These are phyloP conservation scores for Perilla frutescens DNA, from an alignment of 257 asterid genomes.

Conservation along the genomic window DNA sequence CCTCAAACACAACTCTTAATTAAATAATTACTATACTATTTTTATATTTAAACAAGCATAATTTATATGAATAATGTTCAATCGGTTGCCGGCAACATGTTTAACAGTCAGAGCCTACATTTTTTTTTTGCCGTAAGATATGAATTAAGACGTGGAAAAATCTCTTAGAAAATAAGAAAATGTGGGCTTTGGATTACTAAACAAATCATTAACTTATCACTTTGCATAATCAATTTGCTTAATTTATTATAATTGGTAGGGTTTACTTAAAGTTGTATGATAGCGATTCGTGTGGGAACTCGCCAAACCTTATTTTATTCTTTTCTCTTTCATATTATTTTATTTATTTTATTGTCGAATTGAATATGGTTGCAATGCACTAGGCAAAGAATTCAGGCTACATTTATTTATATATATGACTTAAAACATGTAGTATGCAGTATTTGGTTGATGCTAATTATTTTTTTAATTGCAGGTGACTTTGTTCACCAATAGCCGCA, in stretches of 20 bases:
- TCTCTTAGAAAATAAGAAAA: conserved; percentile 27
- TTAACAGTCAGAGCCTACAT: conserved; percentile 25
- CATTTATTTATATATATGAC: not conserved
- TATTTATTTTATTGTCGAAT: not conserved
- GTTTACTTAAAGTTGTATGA: conserved; percentile 36
- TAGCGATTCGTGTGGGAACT: conserved; percentile 41
- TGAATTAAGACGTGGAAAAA: conserved; percentile 23
- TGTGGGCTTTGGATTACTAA: conserved; percentile 12
- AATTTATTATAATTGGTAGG: conserved; percentile 33
- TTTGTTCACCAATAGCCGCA: conserved; percentile 22
- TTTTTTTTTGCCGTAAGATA: conserved; percentile 11
- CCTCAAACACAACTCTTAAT: conserved; percentile 30
- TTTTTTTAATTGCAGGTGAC: conserved; percentile 18
- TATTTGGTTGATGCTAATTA: conserved; percentile 23
- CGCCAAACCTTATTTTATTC: conserved; percentile 33
- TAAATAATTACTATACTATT: not conserved
- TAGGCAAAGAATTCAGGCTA: conserved; percentile 5
- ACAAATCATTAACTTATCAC: conserved; percentile 25
- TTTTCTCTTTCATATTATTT: not conserved
- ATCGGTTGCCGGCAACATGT: conserved; percentile 32
- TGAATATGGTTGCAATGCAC: not conserved
- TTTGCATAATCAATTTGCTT: conserved; percentile 17
- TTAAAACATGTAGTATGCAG: not conserved
- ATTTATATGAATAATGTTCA: conserved; percentile 5
- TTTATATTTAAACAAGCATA: not conserved